Conservation (phyloP, 2,329 filamentous ascomycete species). For the Colletotrichum truncatum region DNA sequence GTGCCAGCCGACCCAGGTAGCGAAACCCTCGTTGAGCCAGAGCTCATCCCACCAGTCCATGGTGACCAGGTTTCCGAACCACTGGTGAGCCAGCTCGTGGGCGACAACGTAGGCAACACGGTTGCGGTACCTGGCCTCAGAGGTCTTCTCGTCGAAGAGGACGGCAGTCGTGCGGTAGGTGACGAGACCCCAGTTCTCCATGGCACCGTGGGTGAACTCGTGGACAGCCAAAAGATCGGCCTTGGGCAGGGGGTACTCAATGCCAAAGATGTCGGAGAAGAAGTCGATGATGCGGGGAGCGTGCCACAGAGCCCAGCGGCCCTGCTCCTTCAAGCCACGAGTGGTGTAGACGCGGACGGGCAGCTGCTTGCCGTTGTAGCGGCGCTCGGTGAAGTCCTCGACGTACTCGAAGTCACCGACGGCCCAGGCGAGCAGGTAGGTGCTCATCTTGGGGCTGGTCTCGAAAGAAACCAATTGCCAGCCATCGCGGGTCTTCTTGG, state of each 20-base stretch:
- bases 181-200: constrained; percentile 97
- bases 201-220: constrained; percentile 88
- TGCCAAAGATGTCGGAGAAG: constrained; percentile 93
- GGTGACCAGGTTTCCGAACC: constrained; percentile 94
- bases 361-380: constrained; percentile 90
- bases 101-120: constrained; percentile 96
- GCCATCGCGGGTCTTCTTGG: constrained; percentile 66
- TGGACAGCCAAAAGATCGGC: constrained; percentile 90
- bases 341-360: constrained; percentile 97
- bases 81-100: constrained; percentile 96
- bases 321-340: constrained; percentile 91
- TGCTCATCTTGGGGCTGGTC: constrained; percentile 89
- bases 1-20: constrained; percentile 97
- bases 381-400: constrained; percentile 87
- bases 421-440: constrained; percentile 91
- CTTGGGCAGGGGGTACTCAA: constrained; percentile 94
- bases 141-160: constrained; percentile 93
- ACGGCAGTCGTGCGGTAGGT: constrained; percentile 96
- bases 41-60: constrained; percentile 98
- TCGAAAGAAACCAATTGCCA: constrained; percentile 83
- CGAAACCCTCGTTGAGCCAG: constrained; percentile 96
- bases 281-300: constrained; percentile 95
- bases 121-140: constrained; percentile 90
- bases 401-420: constrained; percentile 97
- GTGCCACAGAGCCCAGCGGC: constrained; percentile 87